These are phyloP conservation scores for Cercophora newfieldiana DNA, from an alignment of 495 filamentous ascomycete genomes.

Conservation along the genomic window DNA sequence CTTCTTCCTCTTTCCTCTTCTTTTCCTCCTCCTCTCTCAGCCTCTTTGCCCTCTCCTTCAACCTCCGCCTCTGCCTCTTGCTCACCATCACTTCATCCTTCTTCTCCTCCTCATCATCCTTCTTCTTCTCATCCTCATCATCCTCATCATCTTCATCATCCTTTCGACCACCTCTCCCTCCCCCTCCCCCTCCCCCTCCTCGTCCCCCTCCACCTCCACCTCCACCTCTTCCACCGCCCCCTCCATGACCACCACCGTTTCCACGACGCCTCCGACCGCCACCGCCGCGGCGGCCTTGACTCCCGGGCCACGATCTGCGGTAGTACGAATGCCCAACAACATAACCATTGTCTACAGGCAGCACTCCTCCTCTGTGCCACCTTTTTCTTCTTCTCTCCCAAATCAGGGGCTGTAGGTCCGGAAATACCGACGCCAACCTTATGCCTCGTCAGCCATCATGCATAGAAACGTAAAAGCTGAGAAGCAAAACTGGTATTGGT, in stretches of 20 bases:
- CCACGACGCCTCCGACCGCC: background rate
- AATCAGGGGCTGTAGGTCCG: too few relatives aligned
- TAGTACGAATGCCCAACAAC: too few relatives aligned
- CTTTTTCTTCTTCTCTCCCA: too few relatives aligned
- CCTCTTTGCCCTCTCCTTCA: background rate
- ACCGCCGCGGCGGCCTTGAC: background rate
- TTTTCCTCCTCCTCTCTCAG: background rate
- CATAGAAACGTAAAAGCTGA: too few relatives aligned
- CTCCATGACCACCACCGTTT: background rate
- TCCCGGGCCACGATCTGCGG: too few relatives aligned
- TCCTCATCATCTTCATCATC: background rate
- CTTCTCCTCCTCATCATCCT: background rate
- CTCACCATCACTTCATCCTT: background rate
- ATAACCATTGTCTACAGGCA: too few relatives aligned
- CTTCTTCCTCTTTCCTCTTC: background rate
- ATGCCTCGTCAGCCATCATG: too few relatives aligned
- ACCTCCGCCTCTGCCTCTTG: background rate
- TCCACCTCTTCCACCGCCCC: background rate
- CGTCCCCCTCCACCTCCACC: background rate
- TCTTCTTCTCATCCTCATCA: background rate
- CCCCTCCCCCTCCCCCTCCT: background rate
- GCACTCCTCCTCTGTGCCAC: too few relatives aligned
- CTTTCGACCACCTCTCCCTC: background rate
- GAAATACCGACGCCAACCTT: too few relatives aligned
- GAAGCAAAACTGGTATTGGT: too few relatives aligned